Base-by-base conservation (phyloP, 345 rosid genomes). In the Eutrema heterophyllum region DNA sequence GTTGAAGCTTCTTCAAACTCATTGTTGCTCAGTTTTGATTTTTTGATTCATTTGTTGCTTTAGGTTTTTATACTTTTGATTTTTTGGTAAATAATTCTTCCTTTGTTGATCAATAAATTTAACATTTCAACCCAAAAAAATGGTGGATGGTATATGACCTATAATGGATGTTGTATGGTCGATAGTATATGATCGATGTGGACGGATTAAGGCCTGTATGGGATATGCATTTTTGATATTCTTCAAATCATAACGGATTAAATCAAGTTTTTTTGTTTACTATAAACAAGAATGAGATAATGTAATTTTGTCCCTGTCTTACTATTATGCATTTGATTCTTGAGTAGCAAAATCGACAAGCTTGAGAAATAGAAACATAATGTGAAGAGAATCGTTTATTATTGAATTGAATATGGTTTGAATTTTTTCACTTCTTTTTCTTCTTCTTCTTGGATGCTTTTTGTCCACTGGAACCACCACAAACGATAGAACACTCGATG, bases 401-500 rank as follows among this genome's bases (percentile, higher is more conserved):
- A 67, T 40, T 60, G 21, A 41, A 60, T 12, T 7, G 24, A 41
- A 60, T 68, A 43, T 0, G 8, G 26, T 11, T 51, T 60, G 15
- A 16, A 59, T 36, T 18, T 3, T 64, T 64, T 77, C 72, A 77
- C 60, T 56, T 9, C 68, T 59, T 8, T 40, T 65, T 30, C 73
- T 58, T 35, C 26, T 56, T 68, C 58, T 67, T 63, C 71, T 48
- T 70, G 14, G 72, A 70, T 49, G 72, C 64, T 52, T 71, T 54
- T 7, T 27, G 63, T 13, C 48, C 78, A 26, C 54, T 53, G 4
- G 66, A 49, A 9, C 83, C 65, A 56, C 93, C 97, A 43, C 94
- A 88, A 6, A 84, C 87, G 49, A 91, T 85, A 56, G 96, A 85
- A 75, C 89, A 86, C 48, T 93, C 84, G 5, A 85, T 63, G 10